These are phyloP conservation scores for Nothophoma quercina DNA, from an alignment of 2,329 filamentous ascomycete genomes.

Conservation along the genomic window DNA sequence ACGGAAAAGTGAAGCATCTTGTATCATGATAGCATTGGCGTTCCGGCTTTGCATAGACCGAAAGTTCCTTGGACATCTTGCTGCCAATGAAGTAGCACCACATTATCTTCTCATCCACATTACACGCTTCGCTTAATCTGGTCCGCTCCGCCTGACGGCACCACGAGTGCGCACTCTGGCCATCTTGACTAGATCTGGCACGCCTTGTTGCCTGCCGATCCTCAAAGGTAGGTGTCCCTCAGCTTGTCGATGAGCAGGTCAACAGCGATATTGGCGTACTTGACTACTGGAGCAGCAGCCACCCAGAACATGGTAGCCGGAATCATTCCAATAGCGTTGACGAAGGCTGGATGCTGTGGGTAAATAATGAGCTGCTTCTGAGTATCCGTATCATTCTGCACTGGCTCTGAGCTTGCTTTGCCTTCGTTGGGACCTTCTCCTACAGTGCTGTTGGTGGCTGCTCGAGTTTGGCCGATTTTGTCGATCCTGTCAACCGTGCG, in stretches of 20 bases:
- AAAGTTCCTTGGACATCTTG: background rate
- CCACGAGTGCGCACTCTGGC: no score
- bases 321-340: constrained; percentile 36
- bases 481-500: background rate
- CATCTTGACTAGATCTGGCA: background rate
- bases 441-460: background rate
- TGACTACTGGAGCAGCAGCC: constrained; percentile 16
- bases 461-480: background rate
- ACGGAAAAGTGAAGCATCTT: constrained; percentile 5
- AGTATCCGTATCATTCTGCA: background rate
- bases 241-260: constrained; percentile 8
- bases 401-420: background rate
- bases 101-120: background rate
- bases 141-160: no score
- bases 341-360: constrained; percentile 29
- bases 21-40: constrained; percentile 18
- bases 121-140: no score
- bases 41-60: constrained; percentile 14
- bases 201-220: background rate
- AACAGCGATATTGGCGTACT: constrained; percentile 5
- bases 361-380: constrained; percentile 15
- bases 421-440: background rate
- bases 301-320: constrained; percentile 38
- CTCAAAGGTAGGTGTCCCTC: constrained; percentile 10
- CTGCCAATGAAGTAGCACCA: background rate